Conservation (phyloP, 805 yeast genomes). For the Blastobotrys muscicola region DNA sequence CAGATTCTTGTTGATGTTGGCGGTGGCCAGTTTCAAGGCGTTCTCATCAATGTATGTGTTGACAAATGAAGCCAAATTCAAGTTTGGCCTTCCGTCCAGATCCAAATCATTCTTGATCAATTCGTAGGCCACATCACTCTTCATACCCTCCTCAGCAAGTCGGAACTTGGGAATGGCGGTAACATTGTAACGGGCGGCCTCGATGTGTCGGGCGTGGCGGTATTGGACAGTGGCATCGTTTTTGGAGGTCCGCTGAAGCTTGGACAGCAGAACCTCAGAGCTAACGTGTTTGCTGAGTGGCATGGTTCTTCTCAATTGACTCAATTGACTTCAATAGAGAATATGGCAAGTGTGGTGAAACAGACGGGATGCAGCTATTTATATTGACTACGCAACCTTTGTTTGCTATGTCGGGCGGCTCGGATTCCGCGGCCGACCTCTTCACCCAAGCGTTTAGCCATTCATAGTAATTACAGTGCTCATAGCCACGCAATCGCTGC, state of each 20-base stretch:
- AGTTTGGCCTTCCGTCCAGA: constrained; percentile 74
- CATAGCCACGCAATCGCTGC: too few relatives aligned
- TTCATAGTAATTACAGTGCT: too few relatives aligned
- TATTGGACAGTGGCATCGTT: constrained; percentile 8
- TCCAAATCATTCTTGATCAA: constrained; percentile 64
- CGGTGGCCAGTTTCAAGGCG: constrained; percentile 46
- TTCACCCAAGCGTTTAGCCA: too few relatives aligned
- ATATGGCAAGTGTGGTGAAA: too few relatives aligned
- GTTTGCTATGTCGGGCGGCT: too few relatives aligned
- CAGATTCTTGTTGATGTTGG: constrained; percentile 74
- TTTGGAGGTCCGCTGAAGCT: constrained; percentile 11
- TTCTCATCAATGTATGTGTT: constrained; percentile 57
- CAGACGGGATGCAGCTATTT: too few relatives aligned
- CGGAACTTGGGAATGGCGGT: constrained; percentile 42
- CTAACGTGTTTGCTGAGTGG: constrained; percentile 6
- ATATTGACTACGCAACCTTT: too few relatives aligned
- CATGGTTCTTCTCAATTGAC: too few relatives aligned
- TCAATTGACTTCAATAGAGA: too few relatives aligned
- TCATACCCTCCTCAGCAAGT: constrained; percentile 50
- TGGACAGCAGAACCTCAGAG: constrained; percentile 17
- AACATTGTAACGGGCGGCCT: neutral
- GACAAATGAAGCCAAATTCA: constrained; percentile 85
- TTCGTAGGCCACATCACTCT: constrained; percentile 45
- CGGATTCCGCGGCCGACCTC: too few relatives aligned
- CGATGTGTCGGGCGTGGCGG: constrained; percentile 1